Evolutionary conservation across 1,139 yeast genomes (phyloP), one percentile per base, ranked within the genome.

Genomic region (Kodamaea fungicola): DNA sequence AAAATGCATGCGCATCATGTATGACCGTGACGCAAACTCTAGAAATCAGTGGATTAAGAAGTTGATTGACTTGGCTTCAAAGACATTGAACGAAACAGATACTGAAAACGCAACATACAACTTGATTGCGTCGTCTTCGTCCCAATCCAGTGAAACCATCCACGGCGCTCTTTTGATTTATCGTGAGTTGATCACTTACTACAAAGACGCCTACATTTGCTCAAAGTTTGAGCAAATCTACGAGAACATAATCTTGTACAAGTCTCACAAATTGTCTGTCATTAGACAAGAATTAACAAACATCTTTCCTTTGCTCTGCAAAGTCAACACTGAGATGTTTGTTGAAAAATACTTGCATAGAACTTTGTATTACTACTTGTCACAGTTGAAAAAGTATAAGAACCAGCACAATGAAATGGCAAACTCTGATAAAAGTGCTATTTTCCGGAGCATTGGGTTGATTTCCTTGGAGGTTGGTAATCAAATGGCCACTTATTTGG

Each of bases 91-190:
- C 43, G 68, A 62, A 28, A 49, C 52, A 21, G 29, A 27, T 12
- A 10, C 16, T 4, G 50, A 56, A 10, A 46, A 39, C 12, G 42
- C 56, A 2, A 57, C 61, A 5, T 55, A 57, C 39, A 59, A 55
- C 37, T 42, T 59, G 29, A 51, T 64, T 8, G 49, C 59, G 9
- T 50, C 64, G 2, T 46, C 59, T 8, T 41, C 60, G 2, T 45
- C 57, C 2, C 67, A 61, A 34, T 51, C 83, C 0, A 69, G 78
- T 24, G 97, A 89, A 44, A 72, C 82, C 2, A 75, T 88, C 12
- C 97, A 92, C 57, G 97, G 96, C 0, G 78, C 95, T 1, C 66
- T 92, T 16, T 65, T 92, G 32, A 95, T 87, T 0, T 89, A 83
- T 55, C 72, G 94, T 30, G 97, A 88, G 53, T 67, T 92, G 24